Base-by-base conservation (phyloP, 441 rosid species). In the Breynia disticha region DNA sequence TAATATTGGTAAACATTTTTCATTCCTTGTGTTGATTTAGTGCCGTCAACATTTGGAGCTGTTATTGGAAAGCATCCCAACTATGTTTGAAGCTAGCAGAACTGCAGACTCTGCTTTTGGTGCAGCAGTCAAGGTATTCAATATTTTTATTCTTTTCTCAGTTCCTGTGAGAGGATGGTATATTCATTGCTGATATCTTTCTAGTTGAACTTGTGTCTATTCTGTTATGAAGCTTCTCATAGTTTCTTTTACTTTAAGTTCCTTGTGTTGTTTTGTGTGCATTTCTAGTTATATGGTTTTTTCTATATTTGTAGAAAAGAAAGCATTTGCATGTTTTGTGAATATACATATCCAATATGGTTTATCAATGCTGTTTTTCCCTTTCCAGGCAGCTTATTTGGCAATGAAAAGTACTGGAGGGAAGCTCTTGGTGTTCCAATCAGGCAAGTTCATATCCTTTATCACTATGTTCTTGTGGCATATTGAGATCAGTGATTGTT, bases 81-180 rank as follows among this genome's bases (percentile, higher is more conserved):
- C 79, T 28, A 87, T 87, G 96, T 94, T 94, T 74, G 82, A 80
- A 72, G 80, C 73, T 69, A 85, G 75, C 74, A 82, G 64, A 80
- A 85, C 76, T 55, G 86, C 95, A 41, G 99, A 90, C 75, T 94
- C 99, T 55, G 88, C 97, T 62, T 94, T 94, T 74, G 91, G 95
- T 73, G 96, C 97, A 57, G 97, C 96, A 61, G 78, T 87, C 61
- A 83, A 85, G 97, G 99, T 86, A 76, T 67, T 0, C 10, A 11
- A 41, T 41, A 3, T 41, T 41, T 41, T 11, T 1, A 41, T 41
- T 11, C n/a, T 11, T 41, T 11, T 15, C 2, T n/a, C n/a, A n/a
- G n/a, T n/a, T n/a, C n/a, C n/a, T 11, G 44, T 41, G 13, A 41
- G n/a, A 41, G 10, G 3, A 11, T 9, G 13, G 12, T 44, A 18